phyloP scores from a whole-genome alignment of 768 basidiomycete species.

The Termitomyces sp. region DNA sequence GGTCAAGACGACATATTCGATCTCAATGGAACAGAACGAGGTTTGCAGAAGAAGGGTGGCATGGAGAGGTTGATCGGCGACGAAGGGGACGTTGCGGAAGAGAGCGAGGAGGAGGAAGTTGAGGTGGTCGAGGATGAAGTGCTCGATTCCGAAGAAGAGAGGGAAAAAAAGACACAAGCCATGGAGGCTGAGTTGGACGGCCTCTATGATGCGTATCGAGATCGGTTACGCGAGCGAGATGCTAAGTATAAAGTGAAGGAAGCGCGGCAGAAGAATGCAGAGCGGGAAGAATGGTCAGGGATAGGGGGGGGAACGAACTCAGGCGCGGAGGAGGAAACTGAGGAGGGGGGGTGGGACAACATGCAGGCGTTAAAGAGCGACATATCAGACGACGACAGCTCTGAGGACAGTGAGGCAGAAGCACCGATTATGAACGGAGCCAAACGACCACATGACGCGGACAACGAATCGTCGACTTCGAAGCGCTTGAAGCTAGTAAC shows the following conservation, averaged over 20 bases:
- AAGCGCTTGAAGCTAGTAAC: slow-evolving; percentile 57
- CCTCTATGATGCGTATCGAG: slow-evolving; percentile 85
- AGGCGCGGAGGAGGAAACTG: slow-evolving; percentile 39
- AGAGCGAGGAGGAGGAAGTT: slow-evolving; percentile 27
- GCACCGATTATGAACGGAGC: neutral
- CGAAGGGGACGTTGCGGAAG: slow-evolving; percentile 42
- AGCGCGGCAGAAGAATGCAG: slow-evolving; percentile 67
- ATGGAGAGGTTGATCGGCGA: slow-evolving; percentile 33
- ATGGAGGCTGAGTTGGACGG: slow-evolving; percentile 89
- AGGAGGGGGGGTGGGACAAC: slow-evolving; percentile 71
- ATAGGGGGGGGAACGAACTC: slow-evolving; percentile 38
- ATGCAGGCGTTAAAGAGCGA: slow-evolving; percentile 55
- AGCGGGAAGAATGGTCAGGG: slow-evolving; percentile 82
- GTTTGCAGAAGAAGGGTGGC: slow-evolving; percentile 37
- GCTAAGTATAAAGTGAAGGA: slow-evolving; percentile 85
- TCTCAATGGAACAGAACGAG: slow-evolving; percentile 58
- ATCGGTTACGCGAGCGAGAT: slow-evolving; percentile 77
- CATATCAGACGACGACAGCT: slow-evolving; percentile 53
- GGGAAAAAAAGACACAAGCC: slow-evolving; percentile 51
- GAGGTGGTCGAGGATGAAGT: slow-evolving; percentile 37
- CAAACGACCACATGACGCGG: slow-evolving; percentile 46
- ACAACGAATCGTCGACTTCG: slow-evolving; percentile 24
- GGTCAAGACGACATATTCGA: slow-evolving; percentile 91
- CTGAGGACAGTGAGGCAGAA: slow-evolving; percentile 41
- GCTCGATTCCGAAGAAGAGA: slow-evolving; percentile 69